Evolutionary conservation across 2,329 filamentous ascomycete genomes (phyloP).

Genomic region (Pleomassaria siparia): DNA sequence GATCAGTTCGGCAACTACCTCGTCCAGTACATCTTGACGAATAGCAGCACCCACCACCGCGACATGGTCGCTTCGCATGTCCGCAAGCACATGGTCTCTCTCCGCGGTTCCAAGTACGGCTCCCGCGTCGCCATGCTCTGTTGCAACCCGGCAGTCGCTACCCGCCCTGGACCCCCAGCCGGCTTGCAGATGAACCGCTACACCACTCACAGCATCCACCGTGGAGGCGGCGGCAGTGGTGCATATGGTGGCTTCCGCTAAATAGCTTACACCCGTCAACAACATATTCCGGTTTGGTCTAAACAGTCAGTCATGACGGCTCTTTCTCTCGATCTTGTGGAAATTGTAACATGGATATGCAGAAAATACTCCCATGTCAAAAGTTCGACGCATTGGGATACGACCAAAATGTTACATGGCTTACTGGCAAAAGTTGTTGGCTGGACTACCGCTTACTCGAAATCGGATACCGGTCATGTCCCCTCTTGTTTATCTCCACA

Average conservation of each 20-base stretch:
- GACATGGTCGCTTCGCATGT: constrained; percentile 94
- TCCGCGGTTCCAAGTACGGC: constrained; percentile 96
- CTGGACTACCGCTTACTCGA: constrained; percentile 31
- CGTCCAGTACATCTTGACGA: constrained; percentile 93
- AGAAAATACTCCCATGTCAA: constrained; percentile 8
- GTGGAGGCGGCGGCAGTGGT: constrained; percentile 23
- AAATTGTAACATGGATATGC: constrained; percentile 30
- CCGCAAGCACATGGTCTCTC: constrained; percentile 97
- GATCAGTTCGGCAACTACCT: constrained; percentile 99
- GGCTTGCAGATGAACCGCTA: constrained; percentile 52
- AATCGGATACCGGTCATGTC: constrained; percentile 25
- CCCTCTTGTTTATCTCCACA: constrained; percentile 38
- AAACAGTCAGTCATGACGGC: constrained; percentile 24
- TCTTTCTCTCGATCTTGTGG: constrained; percentile 31
- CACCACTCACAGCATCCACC: constrained; percentile 26
- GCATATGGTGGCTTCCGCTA: constrained; percentile 37
- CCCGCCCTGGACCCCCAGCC: constrained; percentile 81
- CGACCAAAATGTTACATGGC: constrained; percentile 26
- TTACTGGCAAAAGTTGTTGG: constrained; percentile 16
- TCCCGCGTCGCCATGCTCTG: constrained; percentile 99
- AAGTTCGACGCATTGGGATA: constrained; percentile 28
- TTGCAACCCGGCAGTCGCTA: constrained; percentile 88
- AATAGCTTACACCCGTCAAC: constrained; percentile 19
- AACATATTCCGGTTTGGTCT: constrained; percentile 33
- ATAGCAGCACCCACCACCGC: constrained; percentile 82